Base-by-base conservation (phyloP, 768 basidiomycete species). In the Tylopilus rubrobrunneus region DNA sequence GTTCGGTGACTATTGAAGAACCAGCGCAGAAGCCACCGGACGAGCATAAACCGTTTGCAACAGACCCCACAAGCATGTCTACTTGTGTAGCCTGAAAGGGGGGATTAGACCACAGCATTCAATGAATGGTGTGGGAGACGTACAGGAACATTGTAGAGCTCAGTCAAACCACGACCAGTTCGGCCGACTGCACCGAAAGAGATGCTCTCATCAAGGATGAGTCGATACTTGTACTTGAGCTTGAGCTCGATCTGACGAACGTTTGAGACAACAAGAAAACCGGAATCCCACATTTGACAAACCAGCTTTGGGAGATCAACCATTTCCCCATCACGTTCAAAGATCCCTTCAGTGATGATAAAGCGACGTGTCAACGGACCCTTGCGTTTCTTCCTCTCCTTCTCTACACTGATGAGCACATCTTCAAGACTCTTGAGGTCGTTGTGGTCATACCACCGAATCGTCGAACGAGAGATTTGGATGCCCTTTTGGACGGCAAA, bases 401-500 rank as follows among this genome's bases (percentile, higher is more conserved):
- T 95, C 62, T 90, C 91, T 3, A 96, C 79, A 52, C 76, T 76
- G 56, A 90, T 77, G 51, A 99, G 76, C 8, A 94, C 89, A 17
- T 92, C 86, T 71, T 98, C 96, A 31, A 99, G 79, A 59, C 87
- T 91, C 63, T 85, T 84, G 68, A 94, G 77, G 66, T 98, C 94
- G 61, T 96, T 97, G 67, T 98, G 97, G 61, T 98, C 95, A 67
- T 83, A 99, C 92, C 92, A 99, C 50, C 91, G 83, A 33, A 98
- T 83, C 1, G 88, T 93, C 7, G 86, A 91, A 39, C 97, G 86
- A 19, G 88, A 90, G 55, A 98, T 92, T 68, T 96, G 89, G 28
- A 98, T 84, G 17, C 96, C 97, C 71, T 94, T 96, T 69, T 98
- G 95, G 51, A 98, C 90, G 15, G 91, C 85, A 69, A 98, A 93